Base-by-base conservation (phyloP, 257 asterid species). In the Salvia miltiorrhiza region DNA sequence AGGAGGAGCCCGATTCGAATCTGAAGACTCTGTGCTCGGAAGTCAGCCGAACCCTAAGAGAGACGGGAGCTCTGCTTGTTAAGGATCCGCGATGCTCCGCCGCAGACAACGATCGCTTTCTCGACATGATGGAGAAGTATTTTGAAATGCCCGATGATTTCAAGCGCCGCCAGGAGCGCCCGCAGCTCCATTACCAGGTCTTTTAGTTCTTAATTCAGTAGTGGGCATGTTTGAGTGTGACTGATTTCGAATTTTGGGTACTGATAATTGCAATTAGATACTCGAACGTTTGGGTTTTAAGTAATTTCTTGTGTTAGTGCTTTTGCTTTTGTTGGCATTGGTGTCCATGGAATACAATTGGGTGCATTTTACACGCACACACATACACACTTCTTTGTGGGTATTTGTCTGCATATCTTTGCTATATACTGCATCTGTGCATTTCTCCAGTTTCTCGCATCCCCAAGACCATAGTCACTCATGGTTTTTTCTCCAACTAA, bases 161-260 rank as follows among this genome's bases (percentile, higher is more conserved):
- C 85, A 90, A 93, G 85, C 89, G 85, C 79, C 87, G 73, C 3
- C 99, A 93, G 70, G 90, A 89, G 70, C 96, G 99, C 2, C 89
- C 96, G n/a, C 84, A 87, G 17, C 90, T 93, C 33, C 99, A 93
- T 74, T 93, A 93, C 79, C 99, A 93, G 92, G 99, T 93, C 32
- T 9, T 57, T 69, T 44, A 0, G 16, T 41, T 70, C 56, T 59
- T 60, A 35, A 24, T 78, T 54, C 41, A 40, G 63, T 54, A 14
- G 23, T 16, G 65, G 48, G 13, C 70, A 35, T 5, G 7, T 28
- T 44, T 30, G 55, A 37, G 4, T 57, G 44, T 57, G 69, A 39
- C 12, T 39, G 37, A 23, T 68, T 35, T 53, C 3, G 52, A 41
- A 48, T 64, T 35, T 37, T 14, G 70, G 66, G 65, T 44, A 1